phyloP scores from a whole-genome alignment of 2,329 filamentous ascomycete species.

The Nigrograna mackinnonii region DNA sequence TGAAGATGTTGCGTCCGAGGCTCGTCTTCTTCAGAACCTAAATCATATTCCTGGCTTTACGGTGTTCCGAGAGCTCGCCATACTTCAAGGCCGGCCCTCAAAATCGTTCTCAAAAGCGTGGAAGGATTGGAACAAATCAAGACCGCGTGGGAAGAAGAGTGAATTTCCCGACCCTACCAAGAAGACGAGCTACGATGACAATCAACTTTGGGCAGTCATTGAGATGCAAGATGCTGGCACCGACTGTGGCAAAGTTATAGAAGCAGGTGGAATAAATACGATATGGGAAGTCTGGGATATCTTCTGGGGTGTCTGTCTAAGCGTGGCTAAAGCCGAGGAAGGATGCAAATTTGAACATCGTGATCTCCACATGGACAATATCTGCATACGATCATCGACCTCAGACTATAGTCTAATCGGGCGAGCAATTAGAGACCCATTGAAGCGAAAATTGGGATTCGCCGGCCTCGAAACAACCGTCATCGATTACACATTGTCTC shows the following conservation, averaged over 20 bases:
- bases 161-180: constrained; percentile 61
- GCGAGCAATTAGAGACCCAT: constrained; percentile 37
- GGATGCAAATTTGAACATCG: constrained; percentile 66
- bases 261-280: constrained; percentile 34
- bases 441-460: constrained; percentile 50
- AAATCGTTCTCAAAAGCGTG: constrained; percentile 52
- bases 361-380: constrained; percentile 69
- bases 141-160: constrained; percentile 49
- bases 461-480: constrained; percentile 64
- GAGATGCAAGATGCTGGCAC: constrained; percentile 69
- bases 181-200: constrained; percentile 55
- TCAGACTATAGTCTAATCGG: constrained; percentile 25
- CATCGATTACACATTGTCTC: constrained; percentile 70
- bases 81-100: constrained; percentile 61
- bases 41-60: constrained; percentile 65
- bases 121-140: constrained; percentile 47
- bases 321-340: constrained; percentile 64
- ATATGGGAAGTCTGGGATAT: constrained; percentile 61
- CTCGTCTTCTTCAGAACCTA: constrained; percentile 60
- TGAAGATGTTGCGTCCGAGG: constrained; percentile 50
- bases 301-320: constrained; percentile 68
- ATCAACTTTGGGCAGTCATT: constrained; percentile 65
- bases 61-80: constrained; percentile 61
- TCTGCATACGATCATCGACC: constrained; percentile 54
- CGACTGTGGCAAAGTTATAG: constrained; percentile 52